Conservation (phyloP, 2,329 filamentous ascomycete species). For the Stylonectria norvegica region DNA sequence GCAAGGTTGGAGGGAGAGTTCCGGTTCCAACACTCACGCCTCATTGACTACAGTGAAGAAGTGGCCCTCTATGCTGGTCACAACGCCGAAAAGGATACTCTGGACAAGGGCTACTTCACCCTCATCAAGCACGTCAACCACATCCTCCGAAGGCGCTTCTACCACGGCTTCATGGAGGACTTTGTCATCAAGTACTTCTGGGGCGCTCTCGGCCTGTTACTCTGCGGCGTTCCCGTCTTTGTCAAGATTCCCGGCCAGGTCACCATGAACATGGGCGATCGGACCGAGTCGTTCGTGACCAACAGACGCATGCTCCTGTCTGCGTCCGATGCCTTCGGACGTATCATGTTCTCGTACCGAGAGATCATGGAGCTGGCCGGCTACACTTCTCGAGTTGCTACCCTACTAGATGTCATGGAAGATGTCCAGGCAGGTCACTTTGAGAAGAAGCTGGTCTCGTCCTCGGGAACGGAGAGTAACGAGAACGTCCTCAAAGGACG, state of each 20-base stretch:
- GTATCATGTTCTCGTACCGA: slow-evolving; percentile 97
- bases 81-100: slow-evolving; percentile 88
- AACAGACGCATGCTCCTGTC: slow-evolving; percentile 89
- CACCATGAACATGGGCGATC: slow-evolving; percentile 64
- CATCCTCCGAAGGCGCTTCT: slow-evolving; percentile 83
- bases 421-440: slow-evolving; percentile 88
- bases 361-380: slow-evolving; percentile 95
- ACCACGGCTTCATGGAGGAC: slow-evolving; percentile 99
- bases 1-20: slow-evolving; percentile 94
- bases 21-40: slow-evolving; percentile 85
- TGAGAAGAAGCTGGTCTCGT: slow-evolving; percentile 94
- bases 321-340: slow-evolving; percentile 91
- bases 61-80: slow-evolving; percentile 89
- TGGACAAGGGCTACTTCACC: slow-evolving; percentile 98
- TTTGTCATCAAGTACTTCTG: slow-evolving; percentile 99
- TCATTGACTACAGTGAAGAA: slow-evolving; percentile 96
- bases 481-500: slow-evolving; percentile 78
- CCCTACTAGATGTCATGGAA: slow-evolving; percentile 87
- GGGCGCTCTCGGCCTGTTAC: slow-evolving; percentile 85
- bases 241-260: slow-evolving; percentile 79
- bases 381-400: slow-evolving; percentile 88
- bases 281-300: slow-evolving; percentile 80
- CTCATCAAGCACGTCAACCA: slow-evolving; percentile 99
- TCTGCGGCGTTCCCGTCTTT: slow-evolving; percentile 95
- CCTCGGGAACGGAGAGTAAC: slow-evolving; percentile 76